Evolutionary conservation across 768 basidiomycete genomes (phyloP).

Genomic region (Russula foetens): DNA sequence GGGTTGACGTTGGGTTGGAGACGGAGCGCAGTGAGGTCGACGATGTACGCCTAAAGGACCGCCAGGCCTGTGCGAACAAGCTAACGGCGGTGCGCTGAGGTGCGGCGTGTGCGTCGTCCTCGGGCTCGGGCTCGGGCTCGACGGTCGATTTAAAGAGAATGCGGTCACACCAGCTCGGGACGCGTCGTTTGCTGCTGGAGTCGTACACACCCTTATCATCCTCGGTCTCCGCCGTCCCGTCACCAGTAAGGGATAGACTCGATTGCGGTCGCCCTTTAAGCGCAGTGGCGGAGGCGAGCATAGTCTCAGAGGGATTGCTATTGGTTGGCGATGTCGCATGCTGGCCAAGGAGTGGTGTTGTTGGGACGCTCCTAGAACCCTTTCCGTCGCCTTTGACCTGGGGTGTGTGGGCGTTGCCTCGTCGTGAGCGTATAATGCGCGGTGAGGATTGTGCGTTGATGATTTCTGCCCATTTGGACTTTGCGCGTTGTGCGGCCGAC

Average conservation of each 20-base stretch:
- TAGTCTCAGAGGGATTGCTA: neutral
- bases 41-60: slow-evolving; percentile 13
- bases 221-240: slow-evolving; percentile 33
- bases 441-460: slow-evolving; percentile 1
- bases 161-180: slow-evolving; percentile 86
- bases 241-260: slow-evolving; percentile 15
- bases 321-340: neutral
- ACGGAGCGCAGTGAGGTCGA: slow-evolving; percentile 9
- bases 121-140: slow-evolving; percentile 36
- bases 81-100: slow-evolving; percentile 26
- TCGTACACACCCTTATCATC: slow-evolving; percentile 67
- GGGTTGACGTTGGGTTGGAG: neutral
- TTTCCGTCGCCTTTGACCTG: neutral
- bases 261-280: neutral
- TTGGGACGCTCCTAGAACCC: slow-evolving; percentile 2
- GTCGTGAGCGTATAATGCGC: neutral
- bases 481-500: slow-evolving; percentile 20
- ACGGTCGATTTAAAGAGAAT: slow-evolving; percentile 77
- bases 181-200: slow-evolving; percentile 71
- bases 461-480: slow-evolving; percentile 17
- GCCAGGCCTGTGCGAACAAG: slow-evolving; percentile 21
- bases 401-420: neutral
- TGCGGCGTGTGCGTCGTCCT: slow-evolving; percentile 29
- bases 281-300: neutral
- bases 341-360: slow-evolving; percentile 10